phyloP scores from a whole-genome alignment of 2,329 filamentous ascomycete genomes.

The Elsinoe perseae region DNA sequence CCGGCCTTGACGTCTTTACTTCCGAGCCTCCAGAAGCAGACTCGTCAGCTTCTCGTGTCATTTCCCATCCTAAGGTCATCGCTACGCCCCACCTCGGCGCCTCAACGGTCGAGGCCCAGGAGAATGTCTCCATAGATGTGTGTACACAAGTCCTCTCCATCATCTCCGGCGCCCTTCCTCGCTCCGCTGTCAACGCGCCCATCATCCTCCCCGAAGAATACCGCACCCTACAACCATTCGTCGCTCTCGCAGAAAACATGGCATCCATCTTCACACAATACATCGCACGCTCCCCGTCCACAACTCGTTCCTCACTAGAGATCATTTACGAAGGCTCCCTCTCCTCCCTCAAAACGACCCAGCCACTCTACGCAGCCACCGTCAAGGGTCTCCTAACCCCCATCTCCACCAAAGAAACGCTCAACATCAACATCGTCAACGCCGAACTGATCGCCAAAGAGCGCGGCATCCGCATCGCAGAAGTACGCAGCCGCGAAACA shows the following conservation, averaged over 20 bases:
- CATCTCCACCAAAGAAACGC: conserved; percentile 57
- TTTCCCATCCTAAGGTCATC: conserved; percentile 63
- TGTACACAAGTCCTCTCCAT: conserved; percentile 72
- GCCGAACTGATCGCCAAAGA: conserved; percentile 67
- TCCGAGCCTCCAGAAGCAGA: conserved; percentile 58
- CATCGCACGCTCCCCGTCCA: conserved; percentile 40
- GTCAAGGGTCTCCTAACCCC: conserved; percentile 67
- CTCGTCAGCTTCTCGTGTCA: conserved; percentile 55
- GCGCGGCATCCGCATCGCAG: conserved; percentile 69
- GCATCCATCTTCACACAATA: conserved; percentile 73
- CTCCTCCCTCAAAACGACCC: conserved; percentile 62
- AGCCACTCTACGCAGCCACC: conserved; percentile 69
- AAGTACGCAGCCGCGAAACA: conserved; percentile 57
- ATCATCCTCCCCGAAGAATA: conserved; percentile 76
- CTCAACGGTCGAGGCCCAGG: conserved; percentile 73
- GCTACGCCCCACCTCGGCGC: conserved; percentile 74
- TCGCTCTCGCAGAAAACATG: conserved; percentile 70
- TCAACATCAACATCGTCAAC: conserved; percentile 77
- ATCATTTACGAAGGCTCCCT: conserved; percentile 70
- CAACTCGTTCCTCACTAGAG: conserved; percentile 59
- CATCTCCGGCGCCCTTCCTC: conserved; percentile 63
- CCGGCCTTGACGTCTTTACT: conserved; percentile 73
- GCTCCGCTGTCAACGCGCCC: conserved; percentile 71
- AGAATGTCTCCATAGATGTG: conserved; percentile 76
- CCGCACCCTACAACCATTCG: conserved; percentile 67